Evolutionary conservation across 2,329 filamentous ascomycete species (phyloP), one percentile per base, ranked within the genome.

Genomic region (Penicillium sp.): DNA sequence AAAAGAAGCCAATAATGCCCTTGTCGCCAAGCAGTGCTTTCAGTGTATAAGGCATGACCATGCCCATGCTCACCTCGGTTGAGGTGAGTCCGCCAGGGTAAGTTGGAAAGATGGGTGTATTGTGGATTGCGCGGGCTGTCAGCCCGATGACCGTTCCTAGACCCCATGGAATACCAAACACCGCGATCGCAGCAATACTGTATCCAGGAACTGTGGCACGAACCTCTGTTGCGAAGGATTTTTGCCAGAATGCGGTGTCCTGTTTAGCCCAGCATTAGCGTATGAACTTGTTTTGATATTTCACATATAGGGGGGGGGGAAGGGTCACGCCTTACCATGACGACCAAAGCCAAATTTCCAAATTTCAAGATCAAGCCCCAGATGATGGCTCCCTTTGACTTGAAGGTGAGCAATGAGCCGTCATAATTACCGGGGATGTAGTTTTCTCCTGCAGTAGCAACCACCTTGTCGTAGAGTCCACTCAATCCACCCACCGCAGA

Each of bases 161-260:
- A 3, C 75, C 75, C 78, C 78, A 82, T 0, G 79, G 79, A 2
- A 82, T 76, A 2, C 74, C 78, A 50, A 81, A 77, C 29, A 80
- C 76, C 13, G 76, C 76, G 4, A 81, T 45, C 0, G 76, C 77
- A 1, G 74, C 78, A 4, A 82, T 72, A 26, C 78, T 76, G 56
- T 81, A 82, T 0, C 75, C 79, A 1, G 78, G 78, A 0, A 82
- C 79, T 0, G 78, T 80, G 1, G 79, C 74, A 13, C 74, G 70
- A 0, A 81, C 76, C 55, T 81, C 78, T 1, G 78, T 75, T 1
- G 79, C 79, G 58, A 82, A 82, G 0, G 76, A 78, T 67, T 83
- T 82, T 55, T 82, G 79, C 79, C 79, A 83, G 65, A 82, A 83
- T 1, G 76, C 80, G 4, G 79, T 82, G 59, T 82, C 78, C 68